These are phyloP conservation scores for Kodamaea derodonti DNA, from an alignment of 1,139 yeast genomes.

Conservation along the genomic window DNA sequence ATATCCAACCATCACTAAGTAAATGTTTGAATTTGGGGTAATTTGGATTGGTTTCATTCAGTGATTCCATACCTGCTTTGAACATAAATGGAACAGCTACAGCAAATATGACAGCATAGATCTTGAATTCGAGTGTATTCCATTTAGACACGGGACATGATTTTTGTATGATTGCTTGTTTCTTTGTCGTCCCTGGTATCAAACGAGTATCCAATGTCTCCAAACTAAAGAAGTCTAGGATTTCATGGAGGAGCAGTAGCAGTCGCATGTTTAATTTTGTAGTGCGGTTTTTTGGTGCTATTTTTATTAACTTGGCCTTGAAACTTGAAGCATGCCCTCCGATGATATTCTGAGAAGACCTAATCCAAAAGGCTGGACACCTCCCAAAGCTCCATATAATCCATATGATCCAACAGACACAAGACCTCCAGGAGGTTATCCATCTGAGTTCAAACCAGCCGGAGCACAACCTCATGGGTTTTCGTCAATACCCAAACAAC, in stretches of 20 bases:
- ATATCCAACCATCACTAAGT: slow-evolving; percentile 70
- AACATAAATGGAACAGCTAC: slow-evolving; percentile 79
- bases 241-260: neutral
- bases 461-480: slow-evolving; percentile 52
- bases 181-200: slow-evolving; percentile 42
- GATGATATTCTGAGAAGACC: slow-evolving; percentile 52
- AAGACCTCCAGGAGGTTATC: slow-evolving; percentile 82
- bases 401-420: slow-evolving; percentile 78
- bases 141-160: slow-evolving; percentile 60
- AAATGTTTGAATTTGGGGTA: slow-evolving; percentile 59
- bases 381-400: slow-evolving; percentile 79
- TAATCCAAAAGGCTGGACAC: slow-evolving; percentile 79
- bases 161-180: slow-evolving; percentile 33
- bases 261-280: neutral
- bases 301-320: neutral
- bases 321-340: neutral
- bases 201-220: slow-evolving; percentile 78
- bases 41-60: slow-evolving; percentile 74
- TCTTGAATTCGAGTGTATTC: slow-evolving; percentile 67
- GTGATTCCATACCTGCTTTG: slow-evolving; percentile 77
- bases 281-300: neutral
- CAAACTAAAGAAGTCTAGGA: slow-evolving; percentile 55
- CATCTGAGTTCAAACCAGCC: slow-evolving; percentile 68
- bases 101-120: slow-evolving; percentile 60
- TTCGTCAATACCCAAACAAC: slow-evolving; percentile 61